phyloP scores from a whole-genome alignment of 108 stramenopile species.

The Cyclotella sp. region DNA sequence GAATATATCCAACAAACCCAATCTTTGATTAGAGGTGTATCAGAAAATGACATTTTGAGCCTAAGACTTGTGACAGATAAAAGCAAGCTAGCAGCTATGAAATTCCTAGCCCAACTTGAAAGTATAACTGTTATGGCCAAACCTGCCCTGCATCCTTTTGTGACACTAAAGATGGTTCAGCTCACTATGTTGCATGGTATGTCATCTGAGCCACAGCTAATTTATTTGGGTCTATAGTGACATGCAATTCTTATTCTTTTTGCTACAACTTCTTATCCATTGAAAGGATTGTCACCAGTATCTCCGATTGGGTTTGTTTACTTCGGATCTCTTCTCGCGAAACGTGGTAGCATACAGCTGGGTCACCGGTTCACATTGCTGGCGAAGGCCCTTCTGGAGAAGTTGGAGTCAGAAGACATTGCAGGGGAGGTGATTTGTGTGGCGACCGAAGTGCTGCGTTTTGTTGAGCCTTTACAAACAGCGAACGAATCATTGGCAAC shows the following conservation, averaged over 20 bases:
- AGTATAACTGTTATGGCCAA: background rate
- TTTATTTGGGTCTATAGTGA: no score
- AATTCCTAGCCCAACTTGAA: no score
- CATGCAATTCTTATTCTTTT: no score
- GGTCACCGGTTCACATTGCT: slow-evolving; percentile 16
- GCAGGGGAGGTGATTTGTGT: slow-evolving; percentile 4
- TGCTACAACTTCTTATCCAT: background rate
- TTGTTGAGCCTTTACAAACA: slow-evolving; percentile 17
- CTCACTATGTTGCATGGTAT: slow-evolving; percentile 14
- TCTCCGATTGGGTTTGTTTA: no score
- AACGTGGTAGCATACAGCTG: background rate
- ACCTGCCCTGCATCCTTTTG: slow-evolving; percentile 1
- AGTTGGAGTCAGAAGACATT: background rate
- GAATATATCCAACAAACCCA: background rate
- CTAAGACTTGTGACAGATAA: slow-evolving; percentile 13
- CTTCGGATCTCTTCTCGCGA: no score
- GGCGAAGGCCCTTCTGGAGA: slow-evolving; percentile 17
- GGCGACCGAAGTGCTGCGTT: slow-evolving; percentile 1
- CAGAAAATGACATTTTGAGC: slow-evolving; percentile 10
- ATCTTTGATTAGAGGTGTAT: no score
- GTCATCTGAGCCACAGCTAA: no score
- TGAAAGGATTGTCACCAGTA: no score
- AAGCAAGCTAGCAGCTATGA: slow-evolving; percentile 4
- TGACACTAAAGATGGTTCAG: no score
- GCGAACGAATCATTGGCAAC: background rate